These are phyloP conservation scores for Linnemannia hyalina DNA, from an alignment of 192 early-diverging fungal species.

Conservation along the genomic window DNA sequence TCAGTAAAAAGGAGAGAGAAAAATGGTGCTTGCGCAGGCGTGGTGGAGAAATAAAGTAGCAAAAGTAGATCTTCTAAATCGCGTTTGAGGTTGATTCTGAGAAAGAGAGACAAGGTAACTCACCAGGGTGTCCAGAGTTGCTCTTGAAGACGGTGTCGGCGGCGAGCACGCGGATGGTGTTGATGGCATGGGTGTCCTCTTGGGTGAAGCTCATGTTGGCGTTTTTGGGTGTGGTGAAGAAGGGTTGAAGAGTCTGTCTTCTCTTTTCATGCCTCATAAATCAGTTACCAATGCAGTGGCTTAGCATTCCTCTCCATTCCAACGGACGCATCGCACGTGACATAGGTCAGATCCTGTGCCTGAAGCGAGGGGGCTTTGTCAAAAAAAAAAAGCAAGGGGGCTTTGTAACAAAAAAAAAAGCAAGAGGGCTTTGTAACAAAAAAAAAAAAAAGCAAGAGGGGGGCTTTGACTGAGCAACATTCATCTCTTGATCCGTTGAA, in stretches of 20 bases:
- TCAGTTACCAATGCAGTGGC: background rate
- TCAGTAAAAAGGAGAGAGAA: background rate
- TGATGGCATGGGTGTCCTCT: slow-evolving; percentile 68
- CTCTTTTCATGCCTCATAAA: background rate
- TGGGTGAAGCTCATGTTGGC: slow-evolving; percentile 50
- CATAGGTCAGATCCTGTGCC: background rate
- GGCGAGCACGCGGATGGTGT: slow-evolving; percentile 92
- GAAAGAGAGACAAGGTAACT: background rate
- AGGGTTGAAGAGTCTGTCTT: background rate
- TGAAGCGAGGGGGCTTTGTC: background rate
- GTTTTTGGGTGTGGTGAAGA: slow-evolving; percentile 1
- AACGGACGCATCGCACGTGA: background rate
- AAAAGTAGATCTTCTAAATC: background rate
- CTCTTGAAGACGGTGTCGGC: slow-evolving; percentile 92
- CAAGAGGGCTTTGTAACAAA: too few species aligned
- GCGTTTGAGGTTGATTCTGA: background rate
- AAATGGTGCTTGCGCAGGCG: background rate
- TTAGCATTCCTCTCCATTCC: background rate
- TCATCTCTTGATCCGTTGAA: too few species aligned
- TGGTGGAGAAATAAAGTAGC: background rate
- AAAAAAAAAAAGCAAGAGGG: too few species aligned
- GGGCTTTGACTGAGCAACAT: background rate
- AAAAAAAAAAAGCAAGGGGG: too few species aligned
- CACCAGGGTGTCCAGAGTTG: slow-evolving; percentile 96
- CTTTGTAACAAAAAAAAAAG: too few species aligned